A percentile compares a stretch with the other conserved stretches of the same genome.
Conservation (phyloP, 2,329 filamentous ascomycete genomes). For the Lecanicillium sp. region DNA sequence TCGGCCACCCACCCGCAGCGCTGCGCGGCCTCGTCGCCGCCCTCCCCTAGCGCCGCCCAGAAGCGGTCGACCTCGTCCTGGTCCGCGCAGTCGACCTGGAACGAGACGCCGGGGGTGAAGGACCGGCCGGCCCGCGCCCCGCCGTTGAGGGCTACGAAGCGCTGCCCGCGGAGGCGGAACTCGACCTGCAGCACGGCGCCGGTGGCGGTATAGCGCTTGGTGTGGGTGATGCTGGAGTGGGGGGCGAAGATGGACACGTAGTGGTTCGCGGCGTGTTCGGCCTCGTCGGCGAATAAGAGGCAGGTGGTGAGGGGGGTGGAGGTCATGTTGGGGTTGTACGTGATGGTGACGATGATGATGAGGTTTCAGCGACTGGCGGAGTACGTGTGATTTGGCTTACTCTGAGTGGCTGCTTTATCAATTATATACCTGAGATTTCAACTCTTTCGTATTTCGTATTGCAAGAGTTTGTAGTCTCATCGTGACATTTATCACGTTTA, state of each 20-base stretch:
- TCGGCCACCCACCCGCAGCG: constrained; percentile 42
- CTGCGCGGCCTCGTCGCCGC: constrained; percentile 30
- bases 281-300: constrained; percentile 38
- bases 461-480: neutral
- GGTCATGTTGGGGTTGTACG: neutral
- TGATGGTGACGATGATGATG: neutral
- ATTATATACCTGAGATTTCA: neutral
- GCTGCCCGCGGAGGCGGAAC: constrained; percentile 22
- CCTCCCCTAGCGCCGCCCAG: constrained; percentile 37
- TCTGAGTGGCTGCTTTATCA: neutral
- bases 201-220: constrained; percentile 25
- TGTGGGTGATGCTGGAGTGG: constrained; percentile 30
- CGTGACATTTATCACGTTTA: constrained; percentile 1
- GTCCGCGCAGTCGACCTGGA: constrained; percentile 38
- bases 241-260: constrained; percentile 35
- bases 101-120: constrained; percentile 35
- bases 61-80: constrained; percentile 43
- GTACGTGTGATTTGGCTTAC: neutral
- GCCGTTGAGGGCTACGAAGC: constrained; percentile 39
- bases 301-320: constrained; percentile 22
- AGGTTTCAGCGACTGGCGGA: neutral
- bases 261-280: constrained; percentile 35
- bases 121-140: constrained; percentile 32
- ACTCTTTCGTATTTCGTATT: constrained; percentile 2
- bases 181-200: constrained; percentile 15